Percentiles rank a stretch among this genome's conserved stretches.
Evolutionary conservation across 2,329 filamentous ascomycete genomes (phyloP).

Genomic region (Phialophora expanda): DNA sequence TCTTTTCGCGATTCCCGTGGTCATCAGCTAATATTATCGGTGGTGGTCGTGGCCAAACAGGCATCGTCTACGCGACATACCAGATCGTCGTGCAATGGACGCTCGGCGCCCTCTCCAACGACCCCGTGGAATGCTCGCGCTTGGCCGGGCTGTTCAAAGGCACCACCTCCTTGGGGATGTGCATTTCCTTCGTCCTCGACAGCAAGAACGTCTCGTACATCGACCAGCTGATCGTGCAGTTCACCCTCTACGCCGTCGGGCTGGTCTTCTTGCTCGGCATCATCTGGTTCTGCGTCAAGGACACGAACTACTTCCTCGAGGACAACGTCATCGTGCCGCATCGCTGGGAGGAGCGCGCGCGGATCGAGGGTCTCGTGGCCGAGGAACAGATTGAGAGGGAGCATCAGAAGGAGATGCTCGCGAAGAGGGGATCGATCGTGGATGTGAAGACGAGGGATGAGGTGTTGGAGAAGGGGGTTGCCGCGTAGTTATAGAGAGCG

Average conservation of each 20-base stretch:
- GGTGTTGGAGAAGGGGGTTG: constrained; percentile 20
- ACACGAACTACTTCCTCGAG: constrained; percentile 40
- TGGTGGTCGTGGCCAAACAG: neutral
- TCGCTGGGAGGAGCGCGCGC: constrained; percentile 29
- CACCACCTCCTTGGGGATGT: constrained; percentile 35
- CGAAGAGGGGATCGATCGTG: constrained; percentile 12
- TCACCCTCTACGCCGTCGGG: constrained; percentile 34
- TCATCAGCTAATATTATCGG: no score
- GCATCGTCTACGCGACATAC: constrained; percentile 33
- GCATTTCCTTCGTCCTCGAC: constrained; percentile 38
- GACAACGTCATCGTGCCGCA: constrained; percentile 38
- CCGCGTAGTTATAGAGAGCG: neutral
- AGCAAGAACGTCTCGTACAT: constrained; percentile 34
- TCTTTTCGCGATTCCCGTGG: no score
- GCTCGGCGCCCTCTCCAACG: constrained; percentile 32
- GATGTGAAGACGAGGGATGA: constrained; percentile 17
- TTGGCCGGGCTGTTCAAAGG: constrained; percentile 36
- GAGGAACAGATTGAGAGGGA: constrained; percentile 29
- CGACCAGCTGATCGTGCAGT: constrained; percentile 36
- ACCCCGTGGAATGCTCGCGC: constrained; percentile 30
- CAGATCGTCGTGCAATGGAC: constrained; percentile 34
- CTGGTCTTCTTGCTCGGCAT: constrained; percentile 28
- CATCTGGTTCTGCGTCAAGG: constrained; percentile 30
- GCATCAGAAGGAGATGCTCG: constrained; percentile 30
- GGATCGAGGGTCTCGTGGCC: constrained; percentile 28